Percentiles rank a stretch among this genome's conserved stretches.
phyloP scores from a whole-genome alignment of 768 basidiomycete genomes.

The Xerocomus spinulosus region DNA sequence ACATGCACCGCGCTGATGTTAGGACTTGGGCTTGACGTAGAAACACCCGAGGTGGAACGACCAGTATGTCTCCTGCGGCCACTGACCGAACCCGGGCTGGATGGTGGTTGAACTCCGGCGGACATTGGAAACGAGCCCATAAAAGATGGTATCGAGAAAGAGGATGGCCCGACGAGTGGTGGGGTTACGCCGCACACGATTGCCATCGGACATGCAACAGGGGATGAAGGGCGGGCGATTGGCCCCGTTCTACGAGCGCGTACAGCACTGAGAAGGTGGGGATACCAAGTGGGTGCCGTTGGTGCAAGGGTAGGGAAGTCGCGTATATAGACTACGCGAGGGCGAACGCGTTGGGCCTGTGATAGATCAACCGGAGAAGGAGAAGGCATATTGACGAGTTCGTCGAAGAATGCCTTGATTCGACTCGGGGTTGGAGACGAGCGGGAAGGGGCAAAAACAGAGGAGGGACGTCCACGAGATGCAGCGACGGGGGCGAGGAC shows the following conservation, averaged over 20 bases:
- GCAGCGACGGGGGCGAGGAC: constrained; percentile 35
- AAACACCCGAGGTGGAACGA: constrained; percentile 19
- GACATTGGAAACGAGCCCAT: constrained; percentile 10
- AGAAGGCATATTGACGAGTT: constrained; percentile 61
- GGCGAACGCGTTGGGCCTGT: constrained; percentile 33
- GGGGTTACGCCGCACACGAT: constrained; percentile 90
- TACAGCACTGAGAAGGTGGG: constrained; percentile 74
- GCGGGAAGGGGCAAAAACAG: constrained; percentile 36
- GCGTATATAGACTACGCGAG: constrained; percentile 79
- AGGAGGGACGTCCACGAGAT: constrained; percentile 33
- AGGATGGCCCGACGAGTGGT: constrained; percentile 51
- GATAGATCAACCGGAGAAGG: constrained; percentile 24
- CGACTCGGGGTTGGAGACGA: constrained; percentile 48
- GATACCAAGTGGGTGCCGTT: constrained; percentile 74
- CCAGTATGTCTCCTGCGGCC: constrained; percentile 14
- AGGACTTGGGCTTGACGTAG: constrained; percentile 35
- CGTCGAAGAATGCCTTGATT: constrained; percentile 70
- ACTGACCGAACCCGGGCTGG: not conserved
- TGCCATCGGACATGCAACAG: constrained; percentile 64
- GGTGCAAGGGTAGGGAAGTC: constrained; percentile 75
- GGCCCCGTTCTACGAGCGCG: constrained; percentile 67
- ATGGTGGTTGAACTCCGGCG: constrained; percentile 11
- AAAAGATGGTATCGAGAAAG: constrained; percentile 13
- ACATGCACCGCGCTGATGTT: not conserved
- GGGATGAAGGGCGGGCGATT: constrained; percentile 53